Evolutionary conservation across 2,329 filamentous ascomycete species (phyloP), one percentile per base, ranked within the genome.

Genomic region (Tothia fuscella): DNA sequence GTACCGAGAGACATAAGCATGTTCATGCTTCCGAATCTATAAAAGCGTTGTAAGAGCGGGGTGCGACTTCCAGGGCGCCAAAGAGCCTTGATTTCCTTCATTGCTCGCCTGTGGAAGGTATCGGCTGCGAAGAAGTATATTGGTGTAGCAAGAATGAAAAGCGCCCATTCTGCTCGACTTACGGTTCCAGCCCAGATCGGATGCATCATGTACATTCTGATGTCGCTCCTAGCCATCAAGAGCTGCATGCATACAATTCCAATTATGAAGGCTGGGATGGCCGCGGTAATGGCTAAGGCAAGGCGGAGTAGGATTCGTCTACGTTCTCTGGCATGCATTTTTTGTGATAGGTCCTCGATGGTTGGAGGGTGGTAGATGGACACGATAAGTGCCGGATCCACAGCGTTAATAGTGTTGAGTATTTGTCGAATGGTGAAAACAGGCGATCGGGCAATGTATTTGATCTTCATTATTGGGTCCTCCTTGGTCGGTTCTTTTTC

Each of bases 1-100:
- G 88, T 93, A 5, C 87, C 88, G 2, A 93, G 70, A 6, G 82
- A 91, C 61, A 95, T 88, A 46, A 95, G 72, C 65, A 93, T 81
- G 56, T 93, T 93, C 88, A 95, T 95, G 64, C 87, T 94, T 6
- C 88, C 88, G 53, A 95, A 95, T n/a, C 82, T 78, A 58, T 87
- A 86, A 54, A 95, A 88, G 12, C 88, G 71, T 50, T 80, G 74
- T 13, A 83, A 51, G 3, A 93, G 57, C 0, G 85, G 82, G 1
- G 80, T 80, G 28, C 72, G 75, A 55, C 85, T 93, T 21, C 77
- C 74, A 2, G 66, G 76, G 17, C 81, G 72, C 88, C 88, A 95
- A 48, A 94, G 67, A 0, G 78, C 71, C 46, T 70, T 69, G 10
- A 95, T 64, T 52, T 94, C 88, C 56, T 87, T 91, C 49, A 87